A percentile compares a stretch with the other conserved stretches of the same genome.
These are phyloP conservation scores for Starmerella floricola DNA, from an alignment of 805 yeast genomes.

Conservation along the genomic window DNA sequence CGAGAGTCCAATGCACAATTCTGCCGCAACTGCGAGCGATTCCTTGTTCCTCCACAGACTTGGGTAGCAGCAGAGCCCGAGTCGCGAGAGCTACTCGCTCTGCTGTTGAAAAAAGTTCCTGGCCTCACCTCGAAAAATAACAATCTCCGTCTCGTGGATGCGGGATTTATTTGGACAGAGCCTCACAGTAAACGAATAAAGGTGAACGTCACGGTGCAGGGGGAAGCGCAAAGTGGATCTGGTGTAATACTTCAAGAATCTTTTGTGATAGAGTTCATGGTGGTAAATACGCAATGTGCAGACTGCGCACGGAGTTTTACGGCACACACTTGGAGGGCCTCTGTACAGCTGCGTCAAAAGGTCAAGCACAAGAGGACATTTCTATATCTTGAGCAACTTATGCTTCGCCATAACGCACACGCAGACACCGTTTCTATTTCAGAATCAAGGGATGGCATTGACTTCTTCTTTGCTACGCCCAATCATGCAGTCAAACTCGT, in stretches of 20 bases:
- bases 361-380: conserved; percentile 92
- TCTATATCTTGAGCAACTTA: conserved; percentile 80
- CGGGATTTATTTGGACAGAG: conserved; percentile 92
- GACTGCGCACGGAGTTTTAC: conserved; percentile 95
- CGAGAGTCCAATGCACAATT: conserved; percentile 77
- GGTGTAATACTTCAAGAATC: conserved; percentile 77
- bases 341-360: conserved; percentile 93
- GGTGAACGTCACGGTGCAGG: conserved; percentile 81
- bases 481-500: conserved; percentile 89
- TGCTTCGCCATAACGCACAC: conserved; percentile 82
- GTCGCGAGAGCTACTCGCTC: conserved; percentile 81
- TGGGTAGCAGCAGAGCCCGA: conserved; percentile 89
- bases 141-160: conserved; percentile 81
- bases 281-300: conserved; percentile 89
- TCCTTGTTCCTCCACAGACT: conserved; percentile 84
- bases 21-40: conserved; percentile 95
- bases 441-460: conserved; percentile 83
- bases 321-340: conserved; percentile 89
- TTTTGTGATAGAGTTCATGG: conserved; percentile 88
- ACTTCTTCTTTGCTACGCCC: conserved; percentile 73
- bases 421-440: conserved; percentile 80
- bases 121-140: conserved; percentile 49
- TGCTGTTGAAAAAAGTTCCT: conserved; percentile 75
- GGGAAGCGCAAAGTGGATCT: conserved; percentile 72
- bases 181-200: conserved; percentile 92